Evolutionary conservation across 1,284 basidiomycete species (phyloP).

Genomic region (Ganoderma lucidum): DNA sequence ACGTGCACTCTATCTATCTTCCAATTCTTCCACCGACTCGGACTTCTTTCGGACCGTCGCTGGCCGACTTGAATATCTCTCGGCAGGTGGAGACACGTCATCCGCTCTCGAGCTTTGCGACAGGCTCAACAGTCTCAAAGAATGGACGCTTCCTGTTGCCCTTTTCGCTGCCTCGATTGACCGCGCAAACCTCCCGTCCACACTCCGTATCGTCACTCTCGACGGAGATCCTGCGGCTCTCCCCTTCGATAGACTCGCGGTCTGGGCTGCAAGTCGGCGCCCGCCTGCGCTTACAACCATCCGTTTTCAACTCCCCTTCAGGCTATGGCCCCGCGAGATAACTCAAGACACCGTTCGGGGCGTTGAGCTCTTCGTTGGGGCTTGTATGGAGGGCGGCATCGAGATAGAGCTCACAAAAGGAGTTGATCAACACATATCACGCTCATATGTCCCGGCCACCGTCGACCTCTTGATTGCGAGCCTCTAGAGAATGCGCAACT

Average conservation of each 20-base stretch:
- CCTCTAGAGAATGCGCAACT: background rate
- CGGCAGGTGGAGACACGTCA: background rate
- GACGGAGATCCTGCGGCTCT: constrained; percentile 12
- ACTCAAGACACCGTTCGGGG: background rate
- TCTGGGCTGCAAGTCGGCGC: constrained; percentile 2
- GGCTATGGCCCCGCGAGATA: background rate
- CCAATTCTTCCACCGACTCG: background rate
- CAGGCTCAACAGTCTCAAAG: constrained; percentile 20
- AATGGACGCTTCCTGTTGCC: constrained; percentile 23
- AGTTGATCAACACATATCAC: constrained; percentile 26
- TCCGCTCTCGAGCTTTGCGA: constrained; percentile 12
- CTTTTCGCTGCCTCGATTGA: background rate
- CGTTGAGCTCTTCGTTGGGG: background rate
- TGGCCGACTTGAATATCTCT: background rate
- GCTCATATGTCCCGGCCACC: constrained; percentile 19
- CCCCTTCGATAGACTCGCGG: constrained; percentile 6
- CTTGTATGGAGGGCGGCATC: constrained; percentile 19
- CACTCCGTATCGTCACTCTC: constrained; percentile 16
- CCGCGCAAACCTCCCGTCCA: background rate
- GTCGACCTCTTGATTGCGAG: constrained; percentile 12
- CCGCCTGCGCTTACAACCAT: constrained; percentile 23
- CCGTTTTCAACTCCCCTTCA: constrained; percentile 24
- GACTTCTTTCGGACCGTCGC: constrained; percentile 4
- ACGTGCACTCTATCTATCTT: background rate
- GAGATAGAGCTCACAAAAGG: constrained; percentile 27